These are phyloP conservation scores for Ceratocystis harringtonii DNA, from an alignment of 2,329 filamentous ascomycete species.

Conservation along the genomic window DNA sequence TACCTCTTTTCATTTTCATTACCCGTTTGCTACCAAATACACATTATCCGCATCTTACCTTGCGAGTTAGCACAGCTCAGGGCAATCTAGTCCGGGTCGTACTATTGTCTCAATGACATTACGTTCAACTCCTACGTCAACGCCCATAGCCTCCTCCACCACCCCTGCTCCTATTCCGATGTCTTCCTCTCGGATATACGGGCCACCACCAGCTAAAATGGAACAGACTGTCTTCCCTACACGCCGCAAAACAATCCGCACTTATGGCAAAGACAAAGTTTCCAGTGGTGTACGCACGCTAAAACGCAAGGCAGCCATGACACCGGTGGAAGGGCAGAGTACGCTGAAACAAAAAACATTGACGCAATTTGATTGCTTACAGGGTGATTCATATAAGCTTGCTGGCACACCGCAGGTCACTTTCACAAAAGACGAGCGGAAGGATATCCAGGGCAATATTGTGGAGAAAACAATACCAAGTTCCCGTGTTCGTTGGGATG, in stretches of 20 bases:
- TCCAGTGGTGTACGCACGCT: background rate
- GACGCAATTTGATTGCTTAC: slow-evolving; percentile 24
- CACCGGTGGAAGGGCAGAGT: background rate
- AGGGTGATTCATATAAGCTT: background rate
- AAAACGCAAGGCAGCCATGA: background rate
- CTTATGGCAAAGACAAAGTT: slow-evolving; percentile 22
- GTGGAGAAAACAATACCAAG: background rate
- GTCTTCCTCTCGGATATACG: slow-evolving; percentile 24
- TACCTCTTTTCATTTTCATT: background rate
- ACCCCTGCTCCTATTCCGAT: background rate
- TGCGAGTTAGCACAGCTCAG: no score
- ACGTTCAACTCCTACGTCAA: background rate
- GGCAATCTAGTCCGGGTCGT: no score
- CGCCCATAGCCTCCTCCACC: background rate
- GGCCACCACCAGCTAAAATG: slow-evolving; percentile 19
- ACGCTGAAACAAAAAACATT: slow-evolving; percentile 29
- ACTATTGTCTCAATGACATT: background rate
- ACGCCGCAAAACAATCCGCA: slow-evolving; percentile 24
- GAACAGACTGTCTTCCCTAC: slow-evolving; percentile 29
- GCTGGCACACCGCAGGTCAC: background rate
- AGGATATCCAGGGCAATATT: no score
- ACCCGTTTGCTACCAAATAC: no score
- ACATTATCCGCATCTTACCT: background rate
- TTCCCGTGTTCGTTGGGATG: background rate
- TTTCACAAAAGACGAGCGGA: background rate